These are phyloP conservation scores for Basipetospora chlamydospora DNA, from an alignment of 2,329 filamentous ascomycete genomes.

Conservation along the genomic window DNA sequence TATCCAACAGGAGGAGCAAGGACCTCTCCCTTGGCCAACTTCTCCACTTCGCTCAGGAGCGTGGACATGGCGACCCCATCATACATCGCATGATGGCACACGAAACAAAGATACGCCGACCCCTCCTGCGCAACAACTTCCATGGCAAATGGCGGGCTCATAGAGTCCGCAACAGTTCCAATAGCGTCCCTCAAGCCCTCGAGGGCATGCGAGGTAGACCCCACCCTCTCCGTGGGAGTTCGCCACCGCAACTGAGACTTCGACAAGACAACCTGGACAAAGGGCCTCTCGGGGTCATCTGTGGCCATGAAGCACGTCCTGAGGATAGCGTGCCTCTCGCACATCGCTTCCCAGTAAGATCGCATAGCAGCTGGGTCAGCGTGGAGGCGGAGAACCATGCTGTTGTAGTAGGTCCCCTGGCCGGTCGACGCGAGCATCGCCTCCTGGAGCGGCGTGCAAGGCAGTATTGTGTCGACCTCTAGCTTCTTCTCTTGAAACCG, in stretches of 20 bases:
- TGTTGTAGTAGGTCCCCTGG: conserved; percentile 54
- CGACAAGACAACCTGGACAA: conserved; percentile 56
- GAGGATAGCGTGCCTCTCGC: conserved; percentile 57
- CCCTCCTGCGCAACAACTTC: conserved; percentile 21
- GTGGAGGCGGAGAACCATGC: conserved; percentile 47
- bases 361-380: conserved; percentile 35
- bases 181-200: conserved; percentile 25
- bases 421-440: conserved; percentile 58
- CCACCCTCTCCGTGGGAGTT: no score
- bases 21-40: conserved; percentile 28
- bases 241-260: conserved; percentile 8
- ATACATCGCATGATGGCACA: conserved; percentile 70
- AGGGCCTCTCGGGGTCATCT: conserved; percentile 42
- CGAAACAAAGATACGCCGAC: conserved; percentile 27
- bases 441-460: conserved; percentile 79
- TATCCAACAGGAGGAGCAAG: conserved; percentile 42
- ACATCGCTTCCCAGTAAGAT: conserved; percentile 47
- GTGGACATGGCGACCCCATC: conserved; percentile 64
- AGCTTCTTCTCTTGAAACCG: conserved; percentile 5
- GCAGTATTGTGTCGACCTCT: conserved; percentile 43
- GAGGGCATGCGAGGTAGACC: no score
- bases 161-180: conserved; percentile 26
- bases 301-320: conserved; percentile 63
- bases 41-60: conserved; percentile 57
- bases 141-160: conserved; percentile 29